Base-by-base conservation (phyloP, 305 asterid species). In the Fraxinus latifolia region DNA sequence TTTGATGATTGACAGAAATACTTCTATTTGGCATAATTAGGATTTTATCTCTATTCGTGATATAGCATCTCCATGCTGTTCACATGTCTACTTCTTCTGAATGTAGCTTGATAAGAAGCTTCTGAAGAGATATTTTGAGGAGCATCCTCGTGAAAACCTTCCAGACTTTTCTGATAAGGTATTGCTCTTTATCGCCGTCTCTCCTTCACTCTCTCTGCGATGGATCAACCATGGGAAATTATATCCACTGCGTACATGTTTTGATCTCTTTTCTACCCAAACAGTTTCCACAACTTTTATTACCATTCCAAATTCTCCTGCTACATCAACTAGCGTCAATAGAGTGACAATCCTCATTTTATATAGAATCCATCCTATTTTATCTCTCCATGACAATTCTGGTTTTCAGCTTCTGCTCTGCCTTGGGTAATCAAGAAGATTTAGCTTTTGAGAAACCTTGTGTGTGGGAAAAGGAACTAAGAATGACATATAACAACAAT, bases 161-260 rank as follows among this genome's bases (percentile, higher is more conserved):
- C 99, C 99, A 31, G 95, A 93, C 81, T 94, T 93, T 73, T 91
- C 94, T n/a, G 97, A 96, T 85, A 96, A 96, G 97, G 99, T 96
- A 87, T 80, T 62, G 25, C 39, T 77, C 82, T 65, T 14, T 65
- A 31, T 65, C 19, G 12, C 72, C 21, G 15, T 7, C n/a, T 21
- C 14, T 62, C 65, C 47, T 37, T 37, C 44, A 37, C 50, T 42
- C 14, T 42, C 14, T 25, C 11, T 65, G 73, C 3, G 19, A 34
- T 82, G 29, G 11, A 75, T 36, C 62, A 17, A 47, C 39, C n/a
- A 68, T 15, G 79, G 21, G 44, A 33, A 74, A 50, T 27, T n/a
- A 6, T 11, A 1, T n/a, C 58, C 70, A 73, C 36, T 74, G 33
- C 47, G 29, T 23, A 75, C 17, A 62, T 55, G 27, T 62, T 23